Conservation (phyloP, 2,329 filamentous ascomycete species). For the Alternaria novae-zelandiae region DNA sequence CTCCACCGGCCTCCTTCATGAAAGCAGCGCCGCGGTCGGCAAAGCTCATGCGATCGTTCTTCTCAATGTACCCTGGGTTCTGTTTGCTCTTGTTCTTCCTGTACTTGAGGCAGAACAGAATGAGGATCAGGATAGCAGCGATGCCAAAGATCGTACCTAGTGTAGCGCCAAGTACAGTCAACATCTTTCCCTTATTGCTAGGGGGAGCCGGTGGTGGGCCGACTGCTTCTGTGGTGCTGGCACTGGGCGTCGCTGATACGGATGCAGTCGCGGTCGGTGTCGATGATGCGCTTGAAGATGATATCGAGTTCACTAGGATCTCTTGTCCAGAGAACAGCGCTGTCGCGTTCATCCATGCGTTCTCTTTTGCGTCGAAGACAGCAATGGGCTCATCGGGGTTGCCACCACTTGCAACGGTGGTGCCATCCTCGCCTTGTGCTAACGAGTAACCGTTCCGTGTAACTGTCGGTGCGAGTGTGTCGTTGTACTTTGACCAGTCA, state of each 20-base stretch:
- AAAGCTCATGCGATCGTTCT: slow-evolving; percentile 56
- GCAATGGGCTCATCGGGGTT: slow-evolving; percentile 67
- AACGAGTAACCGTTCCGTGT: slow-evolving; percentile 74
- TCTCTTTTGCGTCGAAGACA: slow-evolving; percentile 77
- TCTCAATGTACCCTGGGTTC: slow-evolving; percentile 56
- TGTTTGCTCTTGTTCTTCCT: slow-evolving; percentile 65
- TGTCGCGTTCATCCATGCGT: slow-evolving; percentile 78
- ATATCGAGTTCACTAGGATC: slow-evolving; percentile 31
- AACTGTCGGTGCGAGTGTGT: slow-evolving; percentile 69
- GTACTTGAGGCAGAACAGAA: slow-evolving; percentile 73
- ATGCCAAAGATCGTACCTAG: slow-evolving; percentile 82
- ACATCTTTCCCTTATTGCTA: slow-evolving; percentile 55
- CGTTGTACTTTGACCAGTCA: slow-evolving; percentile 81
- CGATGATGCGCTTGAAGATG: slow-evolving; percentile 45
- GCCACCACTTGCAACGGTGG: slow-evolving; percentile 81
- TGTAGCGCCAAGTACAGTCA: slow-evolving; percentile 77
- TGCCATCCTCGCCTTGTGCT: slow-evolving; percentile 68
- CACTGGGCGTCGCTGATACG: slow-evolving; percentile 29
- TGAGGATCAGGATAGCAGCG: slow-evolving; percentile 70
- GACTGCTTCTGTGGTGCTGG: slow-evolving; percentile 44
- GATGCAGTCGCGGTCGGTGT: slow-evolving; percentile 28
- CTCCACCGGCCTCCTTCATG: slow-evolving; percentile 59
- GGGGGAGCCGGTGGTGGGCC: slow-evolving; percentile 35
- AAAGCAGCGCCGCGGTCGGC: slow-evolving; percentile 59
- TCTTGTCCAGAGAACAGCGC: slow-evolving; percentile 63